Base-by-base conservation (phyloP, 176 grass and related monocot species). In the Triticum dicoccoides region DNA sequence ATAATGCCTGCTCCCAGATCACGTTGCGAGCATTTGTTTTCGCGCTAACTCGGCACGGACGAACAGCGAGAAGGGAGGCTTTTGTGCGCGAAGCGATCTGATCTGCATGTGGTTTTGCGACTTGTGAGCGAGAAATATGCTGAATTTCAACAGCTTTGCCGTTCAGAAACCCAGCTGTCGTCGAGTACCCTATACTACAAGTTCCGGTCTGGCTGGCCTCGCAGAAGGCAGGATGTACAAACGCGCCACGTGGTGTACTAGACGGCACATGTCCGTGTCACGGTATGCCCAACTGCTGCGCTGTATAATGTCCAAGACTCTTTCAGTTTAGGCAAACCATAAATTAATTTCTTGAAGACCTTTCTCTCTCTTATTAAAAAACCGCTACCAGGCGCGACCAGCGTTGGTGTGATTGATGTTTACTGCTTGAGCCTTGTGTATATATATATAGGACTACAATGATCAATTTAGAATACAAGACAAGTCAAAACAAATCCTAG, bases 1-100 rank as follows among this genome's bases (percentile, higher is more conserved):
- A 76, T 84, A 85, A 85, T 38, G 4, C 29, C 15, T 79, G 14
- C 18, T 33, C 59, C 82, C 63, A 17, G 59, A 45, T 75, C 69
- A 81, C 59, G 77, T 76, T 47, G 35, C 11, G 34, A 45, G 44
- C 61, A 42, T 80, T 56, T 34, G 18, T 33, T 61, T 59, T 14
- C 18, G 34, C 42, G 32, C 34, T 61, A 44, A 61, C 76, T 70
- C 73, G 14, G 4, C 73, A 39, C 73, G 37, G 62, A 85, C 44
- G 73, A 65, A 58, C 71, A 75, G 39, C 35, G 9, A 56, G 29
- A 9, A 12, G 30, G 37, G 1, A 75, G 58, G 67, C 82, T 58
- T 80, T 45, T 32, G 58, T 4, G 30, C 81, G 54, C 66, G 11
- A 80, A 4, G 82, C 69, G 82, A 89, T 81, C 77, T 81, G 61